Evolutionary conservation across 106 monocot species (phyloP), one percentile per base, ranked within the genome.

Genomic region (Apostasia ramifera): DNA sequence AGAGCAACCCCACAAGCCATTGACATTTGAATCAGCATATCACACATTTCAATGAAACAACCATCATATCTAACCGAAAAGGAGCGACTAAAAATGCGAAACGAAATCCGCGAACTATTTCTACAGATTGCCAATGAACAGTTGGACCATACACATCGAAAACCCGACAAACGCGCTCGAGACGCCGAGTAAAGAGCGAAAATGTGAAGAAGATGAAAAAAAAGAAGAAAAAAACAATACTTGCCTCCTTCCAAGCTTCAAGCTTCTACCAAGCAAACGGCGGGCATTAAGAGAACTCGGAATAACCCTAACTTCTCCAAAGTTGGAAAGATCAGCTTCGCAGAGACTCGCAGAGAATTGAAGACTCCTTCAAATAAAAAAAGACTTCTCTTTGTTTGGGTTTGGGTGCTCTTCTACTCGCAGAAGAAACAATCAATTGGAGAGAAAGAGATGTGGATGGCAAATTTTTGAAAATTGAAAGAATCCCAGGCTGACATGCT

Each of bases 251-350:
- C 37, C 1, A 0, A 3, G 11, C 8, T 44, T 4, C 62, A 13
- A 44, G 62, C 44, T 44, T 13, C 10, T 2, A 41, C 59, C 48
- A 8, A 8, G 3, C 7, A 8, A 40, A 7, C 58, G 40, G 15
- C 10, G 44, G 1, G 26, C 1, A 43, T 9, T 6, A 55, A 55
- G 37, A 9, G 11, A 37, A 9, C 4, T 38, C 14, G 0, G 11
- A 54, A 4, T 2, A 73, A 73, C 73, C 73, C 63, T 64, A 73
- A 55, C 15, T 2, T 55, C 64, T 14, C 63, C 26, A 54, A 62
- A 54, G 53, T 13, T 51, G 61, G 71, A 43, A 72, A 51, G 58
- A 9, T 26, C 47, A 45, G 41, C n/a, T 59, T 59, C 26, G 62
- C 44, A 62, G 13, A 43, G 57, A 26, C 26, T 26, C 26, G 26